Percentiles rank a stretch among this genome's conserved stretches.
phyloP scores from a whole-genome alignment of 805 yeast genomes.

The Phaffomyces thermotolerans region DNA sequence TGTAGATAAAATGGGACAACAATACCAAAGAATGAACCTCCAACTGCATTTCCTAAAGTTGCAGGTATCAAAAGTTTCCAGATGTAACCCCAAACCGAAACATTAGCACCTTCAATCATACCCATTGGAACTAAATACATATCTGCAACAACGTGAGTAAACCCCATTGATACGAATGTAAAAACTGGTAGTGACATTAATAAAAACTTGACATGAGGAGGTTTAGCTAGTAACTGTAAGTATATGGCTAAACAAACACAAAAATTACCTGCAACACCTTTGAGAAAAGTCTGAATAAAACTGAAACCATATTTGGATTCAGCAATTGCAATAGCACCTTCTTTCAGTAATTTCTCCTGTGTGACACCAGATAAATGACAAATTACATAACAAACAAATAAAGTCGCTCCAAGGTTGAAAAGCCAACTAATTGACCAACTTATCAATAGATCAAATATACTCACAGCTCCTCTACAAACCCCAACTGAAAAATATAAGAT shows the following conservation, averaged over 20 bases:
- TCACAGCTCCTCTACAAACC: constrained; percentile 60
- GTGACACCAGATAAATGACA: constrained; percentile 51
- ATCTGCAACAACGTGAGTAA: constrained; percentile 77
- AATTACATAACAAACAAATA: constrained; percentile 60
- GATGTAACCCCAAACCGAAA: constrained; percentile 54
- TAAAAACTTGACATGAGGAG: constrained; percentile 65
- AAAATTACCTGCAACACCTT: constrained; percentile 71
- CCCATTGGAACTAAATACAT: constrained; percentile 66
- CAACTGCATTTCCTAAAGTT: constrained; percentile 67
- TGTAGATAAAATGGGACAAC: constrained; percentile 70
- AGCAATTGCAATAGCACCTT: constrained; percentile 41
- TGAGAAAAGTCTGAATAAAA: constrained; percentile 60
- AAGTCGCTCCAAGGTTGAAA: constrained; percentile 54
- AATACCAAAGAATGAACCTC: constrained; percentile 65
- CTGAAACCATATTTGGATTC: constrained; percentile 37
- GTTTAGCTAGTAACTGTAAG: constrained; percentile 71
- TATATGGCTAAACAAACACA: constrained; percentile 71
- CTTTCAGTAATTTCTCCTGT: constrained; percentile 31
- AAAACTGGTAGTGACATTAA: constrained; percentile 63
- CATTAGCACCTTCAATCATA: constrained; percentile 55
- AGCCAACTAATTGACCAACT: constrained; percentile 65
- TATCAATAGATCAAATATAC: constrained; percentile 50
- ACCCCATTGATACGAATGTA: constrained; percentile 73
- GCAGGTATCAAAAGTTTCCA: constrained; percentile 74
- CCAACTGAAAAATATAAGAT: constrained; percentile 67